Conservation (phyloP, 129 eudicot genomes). For the Pseudognaphalium luteoalbum region DNA sequence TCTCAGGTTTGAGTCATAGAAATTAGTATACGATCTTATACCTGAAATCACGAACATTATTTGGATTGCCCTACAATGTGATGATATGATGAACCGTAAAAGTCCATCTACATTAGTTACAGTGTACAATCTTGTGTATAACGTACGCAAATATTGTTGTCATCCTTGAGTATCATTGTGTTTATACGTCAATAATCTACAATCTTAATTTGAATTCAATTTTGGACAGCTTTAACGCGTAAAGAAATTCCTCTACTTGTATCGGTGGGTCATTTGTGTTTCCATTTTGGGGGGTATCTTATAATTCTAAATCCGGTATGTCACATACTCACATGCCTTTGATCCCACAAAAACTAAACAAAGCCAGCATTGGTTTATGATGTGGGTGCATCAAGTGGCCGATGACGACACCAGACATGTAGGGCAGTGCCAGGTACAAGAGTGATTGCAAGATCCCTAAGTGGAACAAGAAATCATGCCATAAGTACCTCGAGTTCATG, state of each 20-base stretch:
- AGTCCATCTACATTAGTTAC: not conserved
- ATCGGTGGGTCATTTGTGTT: not conserved
- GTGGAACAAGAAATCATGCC: not conserved
- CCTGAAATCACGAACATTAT: not conserved
- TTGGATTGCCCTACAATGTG: not conserved
- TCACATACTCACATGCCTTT: not conserved
- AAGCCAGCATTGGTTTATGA: not conserved
- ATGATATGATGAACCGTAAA: not conserved
- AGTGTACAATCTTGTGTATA: not conserved
- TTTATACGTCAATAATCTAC: not conserved
- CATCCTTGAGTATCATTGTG: not conserved
- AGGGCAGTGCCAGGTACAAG: constrained; percentile 18
- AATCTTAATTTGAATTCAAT: not conserved
- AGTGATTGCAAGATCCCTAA: not conserved
- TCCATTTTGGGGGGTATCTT: not conserved
- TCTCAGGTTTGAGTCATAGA: not conserved
- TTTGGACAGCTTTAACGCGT: not conserved
- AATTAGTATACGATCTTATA: not conserved
- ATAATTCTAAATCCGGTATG: not conserved
- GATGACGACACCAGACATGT: constrained; percentile 1
- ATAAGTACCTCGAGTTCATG: not conserved
- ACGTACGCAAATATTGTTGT: not conserved
- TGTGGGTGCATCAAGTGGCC: constrained; percentile 4
- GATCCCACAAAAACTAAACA: constrained; percentile 21
- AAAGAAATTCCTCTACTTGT: not conserved